Base-by-base conservation (phyloP, 2,329 filamentous ascomycete species). In the Trichoderma lentiforme region DNA sequence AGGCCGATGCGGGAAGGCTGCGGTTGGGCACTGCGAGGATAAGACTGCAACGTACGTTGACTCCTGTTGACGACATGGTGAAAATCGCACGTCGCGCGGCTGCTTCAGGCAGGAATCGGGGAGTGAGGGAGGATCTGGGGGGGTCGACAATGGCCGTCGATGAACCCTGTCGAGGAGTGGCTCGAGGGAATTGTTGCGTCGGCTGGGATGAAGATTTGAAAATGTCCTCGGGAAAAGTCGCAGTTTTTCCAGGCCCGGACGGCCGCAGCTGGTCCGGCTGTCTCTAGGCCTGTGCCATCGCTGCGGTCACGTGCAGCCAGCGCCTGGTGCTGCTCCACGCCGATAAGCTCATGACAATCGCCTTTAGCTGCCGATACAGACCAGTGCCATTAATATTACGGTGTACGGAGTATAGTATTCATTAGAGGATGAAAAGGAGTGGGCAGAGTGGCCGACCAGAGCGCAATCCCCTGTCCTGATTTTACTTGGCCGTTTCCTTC, bases 21-120 rank as follows among this genome's bases (percentile, higher is more conserved):
- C 51, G 53, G 43, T 71, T 71, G 71, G 61, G 56, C 68, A 63
- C 57, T 47, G 62, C 47, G 68, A 60, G 60, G 47, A 53, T 21
- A 36, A 51, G 60, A 43, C 68, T 43, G 53, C 57, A 61, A 86
- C 86, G 76, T 84, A 92, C 90, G 83, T 92, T 92, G 81, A 91
- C 88, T 86, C 89, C 89, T 81, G 90, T 90, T 76, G 88, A 86
- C 83, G 89, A 88, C 89, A 91, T 91, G 85, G 83, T 78, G 79
- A 77, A 81, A 77, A 80, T 81, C 79, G 84, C 80, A 82, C 82
- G 81, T 73, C 80, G 81, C 81, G 81, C 82, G 80, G 81, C 76
- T 78, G 77, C 77, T 80, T 80, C 75, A 76, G 78, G 78, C 78
- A 78, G 77, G 77, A 77, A 79, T 79, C 78, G 78, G 77, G 78